Percentiles rank a stretch among this genome's conserved stretches.
These are phyloP conservation scores for Casuarina cunninghamiana DNA, from an alignment of 306 rosid species.

Conservation along the genomic window DNA sequence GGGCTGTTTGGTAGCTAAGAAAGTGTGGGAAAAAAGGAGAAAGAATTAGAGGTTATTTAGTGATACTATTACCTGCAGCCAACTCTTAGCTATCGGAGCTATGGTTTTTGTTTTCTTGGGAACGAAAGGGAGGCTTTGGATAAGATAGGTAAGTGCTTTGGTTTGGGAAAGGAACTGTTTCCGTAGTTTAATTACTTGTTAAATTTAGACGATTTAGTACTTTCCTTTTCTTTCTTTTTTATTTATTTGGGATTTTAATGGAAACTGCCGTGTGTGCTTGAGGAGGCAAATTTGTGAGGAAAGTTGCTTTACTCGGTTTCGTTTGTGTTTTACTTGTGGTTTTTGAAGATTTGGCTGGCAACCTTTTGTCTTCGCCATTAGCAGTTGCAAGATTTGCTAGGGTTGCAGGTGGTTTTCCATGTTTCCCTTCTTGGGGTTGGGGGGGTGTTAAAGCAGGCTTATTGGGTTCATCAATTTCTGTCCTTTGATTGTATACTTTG, in stretches of 20 bases:
- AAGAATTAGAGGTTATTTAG: conserved; percentile 4
- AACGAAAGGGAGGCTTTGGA: conserved; percentile 23
- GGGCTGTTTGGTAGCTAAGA: conserved; percentile 26
- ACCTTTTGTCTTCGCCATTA: conserved; percentile 8
- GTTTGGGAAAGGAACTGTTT: conserved; percentile 26
- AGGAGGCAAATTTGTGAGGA: conserved; percentile 21
- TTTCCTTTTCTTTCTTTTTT: conserved; percentile 11
- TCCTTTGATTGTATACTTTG: neutral
- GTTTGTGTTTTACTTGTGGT: conserved; percentile 2
- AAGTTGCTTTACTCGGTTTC: neutral
- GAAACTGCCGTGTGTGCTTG: conserved; percentile 24
- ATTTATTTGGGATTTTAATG: neutral
- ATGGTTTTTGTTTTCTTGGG: conserved; percentile 17
- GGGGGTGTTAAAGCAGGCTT: neutral
- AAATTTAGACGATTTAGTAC: conserved; percentile 15
- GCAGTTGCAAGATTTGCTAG: neutral
- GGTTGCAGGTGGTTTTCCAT: conserved; percentile 14
- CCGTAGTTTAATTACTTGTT: neutral
- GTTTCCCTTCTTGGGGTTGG: neutral
- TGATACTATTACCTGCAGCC: conserved; percentile 9
- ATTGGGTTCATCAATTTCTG: neutral
- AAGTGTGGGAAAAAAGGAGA: conserved; percentile 18
- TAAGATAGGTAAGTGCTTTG: conserved; percentile 15
- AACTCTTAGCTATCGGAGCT: neutral
- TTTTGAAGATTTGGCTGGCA: conserved; percentile 25